Conservation (phyloP, 768 basidiomycete genomes). For the Cyclocybe aegerita region DNA sequence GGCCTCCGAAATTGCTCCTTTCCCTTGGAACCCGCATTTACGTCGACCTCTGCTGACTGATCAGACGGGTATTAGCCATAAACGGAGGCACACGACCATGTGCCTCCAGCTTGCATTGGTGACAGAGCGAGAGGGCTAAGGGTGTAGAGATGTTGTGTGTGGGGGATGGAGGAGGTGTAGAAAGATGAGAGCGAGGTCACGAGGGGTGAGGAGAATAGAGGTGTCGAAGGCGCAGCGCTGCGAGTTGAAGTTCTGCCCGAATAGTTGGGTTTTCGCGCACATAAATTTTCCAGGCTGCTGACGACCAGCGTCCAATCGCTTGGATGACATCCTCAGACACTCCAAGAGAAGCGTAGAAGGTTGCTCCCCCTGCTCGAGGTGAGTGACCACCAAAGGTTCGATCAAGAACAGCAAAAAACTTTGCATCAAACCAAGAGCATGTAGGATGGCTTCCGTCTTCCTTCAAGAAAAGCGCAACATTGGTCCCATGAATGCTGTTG, state of each 20-base stretch:
- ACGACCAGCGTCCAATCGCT: constrained; percentile 9
- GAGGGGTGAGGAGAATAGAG: background rate
- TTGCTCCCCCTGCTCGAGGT: constrained; percentile 11
- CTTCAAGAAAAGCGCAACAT: background rate
- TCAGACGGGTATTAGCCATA: too few species aligned
- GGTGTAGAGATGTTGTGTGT: too few species aligned
- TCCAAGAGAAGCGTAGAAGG: constrained; percentile 4
- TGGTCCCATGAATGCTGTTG: too few species aligned
- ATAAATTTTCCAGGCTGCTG: constrained; percentile 13
- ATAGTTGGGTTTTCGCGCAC: constrained; percentile 8
- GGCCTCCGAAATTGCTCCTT: too few species aligned
- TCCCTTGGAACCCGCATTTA: too few species aligned
- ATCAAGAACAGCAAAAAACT: background rate
- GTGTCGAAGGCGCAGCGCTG: background rate
- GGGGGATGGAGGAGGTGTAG: background rate
- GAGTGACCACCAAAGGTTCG: constrained; percentile 1
- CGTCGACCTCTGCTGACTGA: too few species aligned
- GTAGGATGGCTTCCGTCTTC: background rate
- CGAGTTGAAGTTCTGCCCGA: background rate
- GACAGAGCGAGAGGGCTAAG: too few species aligned
- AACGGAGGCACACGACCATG: too few species aligned
- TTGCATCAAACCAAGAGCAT: background rate
- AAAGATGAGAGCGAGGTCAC: background rate
- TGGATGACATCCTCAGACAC: constrained; percentile 9
- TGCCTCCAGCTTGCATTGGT: too few species aligned